A percentile compares a stretch with the other conserved stretches of the same genome.
Evolutionary conservation across 169 alveolate genomes (phyloP).

Genomic region (Plasmodium adleri): DNA sequence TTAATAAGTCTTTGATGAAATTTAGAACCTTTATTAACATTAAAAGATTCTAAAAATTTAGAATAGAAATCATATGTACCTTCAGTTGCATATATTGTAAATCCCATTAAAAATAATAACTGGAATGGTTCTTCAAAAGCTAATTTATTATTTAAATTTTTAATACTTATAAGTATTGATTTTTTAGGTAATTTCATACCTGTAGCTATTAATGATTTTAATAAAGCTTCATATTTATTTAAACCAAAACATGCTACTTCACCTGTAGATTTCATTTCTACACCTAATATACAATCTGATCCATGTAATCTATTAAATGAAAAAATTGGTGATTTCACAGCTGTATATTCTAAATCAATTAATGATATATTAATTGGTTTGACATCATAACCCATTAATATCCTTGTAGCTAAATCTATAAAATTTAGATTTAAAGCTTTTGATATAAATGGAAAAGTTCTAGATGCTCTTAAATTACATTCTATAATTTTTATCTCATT

Average conservation of each 20-base stretch:
- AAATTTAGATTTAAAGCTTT: conserved; percentile 88
- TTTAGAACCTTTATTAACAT: conserved; percentile 51
- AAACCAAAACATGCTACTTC: conserved; percentile 91
- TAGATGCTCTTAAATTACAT: conserved; percentile 92
- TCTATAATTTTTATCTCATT: conserved; percentile 91
- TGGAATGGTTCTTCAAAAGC: conserved; percentile 80
- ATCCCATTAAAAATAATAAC: conserved; percentile 79
- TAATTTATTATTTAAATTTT: conserved; percentile 80
- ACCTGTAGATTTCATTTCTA: conserved; percentile 93
- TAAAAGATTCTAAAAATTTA: conserved; percentile 58
- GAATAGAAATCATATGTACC: conserved; percentile 81
- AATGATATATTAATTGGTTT: conserved; percentile 87
- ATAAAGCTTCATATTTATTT: conserved; percentile 90
- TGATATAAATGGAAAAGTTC: conserved; percentile 91
- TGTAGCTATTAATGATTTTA: conserved; percentile 90
- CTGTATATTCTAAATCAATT: conserved; percentile 90
- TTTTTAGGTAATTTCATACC: conserved; percentile 86
- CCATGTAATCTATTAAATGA: conserved; percentile 89
- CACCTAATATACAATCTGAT: conserved; percentile 92
- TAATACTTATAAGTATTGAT: conserved; percentile 80
- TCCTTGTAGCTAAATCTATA: conserved; percentile 89
- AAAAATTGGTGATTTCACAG: conserved; percentile 91
- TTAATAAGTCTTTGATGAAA: conserved; percentile 78
- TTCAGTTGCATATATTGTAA: conserved; percentile 85
- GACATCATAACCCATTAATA: conserved; percentile 86